Base-by-base conservation (phyloP, 1,284 basidiomycete genomes). In the Moesziomyces aphidis region DNA sequence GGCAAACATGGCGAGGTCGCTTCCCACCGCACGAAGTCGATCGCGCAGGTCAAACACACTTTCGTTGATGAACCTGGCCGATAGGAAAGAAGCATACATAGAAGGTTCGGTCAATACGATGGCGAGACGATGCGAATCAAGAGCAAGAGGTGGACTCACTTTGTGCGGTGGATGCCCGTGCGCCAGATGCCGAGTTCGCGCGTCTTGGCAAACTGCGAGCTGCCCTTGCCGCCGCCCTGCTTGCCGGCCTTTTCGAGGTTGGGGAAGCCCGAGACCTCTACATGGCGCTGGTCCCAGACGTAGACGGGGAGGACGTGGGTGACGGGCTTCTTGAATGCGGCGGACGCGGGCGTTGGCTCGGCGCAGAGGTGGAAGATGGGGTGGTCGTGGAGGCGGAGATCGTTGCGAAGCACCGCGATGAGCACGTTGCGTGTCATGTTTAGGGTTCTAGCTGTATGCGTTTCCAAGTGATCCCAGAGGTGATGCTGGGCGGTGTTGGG, bases 301-400 rank as follows among this genome's bases (percentile, higher is more conserved):
- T 78, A 82, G 55, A 82, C 61, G 36, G 80, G 80, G 2, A 80
- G 49, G 42, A 82, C 59, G 60, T 82, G 79, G 0, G 79, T 81
- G 46, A 81, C 39, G 46, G 64, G 61, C 15, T 70, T 55, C 42
- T 57, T 52, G 62, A 81, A 78, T 6, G 23, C 15, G 2, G 68
- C 64, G 24, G 39, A 26, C 4, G 77, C 49, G 0, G 77, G 71
- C 0, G 77, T 46, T 1, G 67, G 61, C 0, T 77, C 75, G 22
- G 68, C 62, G 26, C 67, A 73, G 36, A 73, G 61, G 57, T 74
- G 72, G 36, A 82, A 74, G 66, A 82, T 74, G 31, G 77, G 74
- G 39, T 80, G 75, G 58, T 82, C 80, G 59, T 77, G 72, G 11
- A 82, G 55, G 23, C 80, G 76, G 23, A 81, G 66, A 48, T 81